These are phyloP conservation scores for Plasmodium reichenowi DNA, from an alignment of 169 alveolate genomes.

Conservation along the genomic window DNA sequence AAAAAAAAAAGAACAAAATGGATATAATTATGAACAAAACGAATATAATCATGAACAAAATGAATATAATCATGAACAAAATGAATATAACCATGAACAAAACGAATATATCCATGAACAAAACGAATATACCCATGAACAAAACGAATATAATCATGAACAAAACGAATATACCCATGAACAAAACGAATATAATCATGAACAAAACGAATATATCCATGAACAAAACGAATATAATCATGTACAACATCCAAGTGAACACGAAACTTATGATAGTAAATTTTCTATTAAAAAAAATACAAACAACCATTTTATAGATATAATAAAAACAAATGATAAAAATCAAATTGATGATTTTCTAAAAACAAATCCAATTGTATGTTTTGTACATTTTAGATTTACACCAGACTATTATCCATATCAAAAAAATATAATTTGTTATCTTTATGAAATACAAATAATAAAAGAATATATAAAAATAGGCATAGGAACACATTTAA, in stretches of 20 bases:
- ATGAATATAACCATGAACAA: background rate
- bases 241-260: background rate
- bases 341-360: constrained; percentile 8
- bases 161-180: too few relatives aligned
- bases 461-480: constrained; percentile 10
- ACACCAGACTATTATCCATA: constrained; percentile 47
- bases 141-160: background rate
- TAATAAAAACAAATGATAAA: constrained; percentile 20
- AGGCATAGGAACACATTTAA: constrained; percentile 81
- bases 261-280: background rate
- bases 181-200: background rate
- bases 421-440: constrained; percentile 29
- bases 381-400: constrained; percentile 40
- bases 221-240: too few relatives aligned
- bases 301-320: background rate
- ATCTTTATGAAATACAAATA: constrained; percentile 41
- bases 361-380: constrained; percentile 7
- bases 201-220: too few relatives aligned
- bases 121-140: background rate
- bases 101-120: too few relatives aligned
- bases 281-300: background rate
- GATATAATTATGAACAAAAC: too few relatives aligned
- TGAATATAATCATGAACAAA: too few relatives aligned
- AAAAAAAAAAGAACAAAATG: background rate
- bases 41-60: background rate